phyloP scores from a whole-genome alignment of 2,329 filamentous ascomycete genomes.

The Phaeosphaeriaceae sp. region DNA sequence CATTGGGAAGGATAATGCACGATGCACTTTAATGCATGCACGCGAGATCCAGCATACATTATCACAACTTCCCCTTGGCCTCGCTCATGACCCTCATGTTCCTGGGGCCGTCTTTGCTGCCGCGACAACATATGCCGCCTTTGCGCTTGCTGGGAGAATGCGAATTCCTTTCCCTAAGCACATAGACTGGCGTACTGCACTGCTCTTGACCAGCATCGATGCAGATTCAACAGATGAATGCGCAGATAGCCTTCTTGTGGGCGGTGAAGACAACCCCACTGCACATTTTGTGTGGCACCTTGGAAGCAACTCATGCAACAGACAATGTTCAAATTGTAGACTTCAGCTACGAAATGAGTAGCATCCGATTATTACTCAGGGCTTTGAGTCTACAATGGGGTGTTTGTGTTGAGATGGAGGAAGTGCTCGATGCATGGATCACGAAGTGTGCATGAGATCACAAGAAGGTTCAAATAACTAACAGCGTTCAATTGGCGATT shows the following conservation, averaged over 20 bases:
- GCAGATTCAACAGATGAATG: neutral
- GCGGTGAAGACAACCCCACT: neutral
- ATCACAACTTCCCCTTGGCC: neutral
- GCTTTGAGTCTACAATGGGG: neutral
- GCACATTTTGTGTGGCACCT: neutral
- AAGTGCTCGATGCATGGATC: neutral
- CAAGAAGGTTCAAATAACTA: neutral
- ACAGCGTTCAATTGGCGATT: neutral
- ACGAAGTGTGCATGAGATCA: neutral
- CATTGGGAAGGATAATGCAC: neutral
- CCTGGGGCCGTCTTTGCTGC: neutral
- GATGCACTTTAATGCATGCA: neutral
- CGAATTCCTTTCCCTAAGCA: neutral
- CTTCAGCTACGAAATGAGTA: neutral
- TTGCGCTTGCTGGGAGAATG: neutral
- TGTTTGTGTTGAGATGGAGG: neutral
- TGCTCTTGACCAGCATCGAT: neutral
- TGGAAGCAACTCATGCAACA: neutral
- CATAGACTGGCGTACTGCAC: neutral
- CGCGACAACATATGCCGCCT: neutral
- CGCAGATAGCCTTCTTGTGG: neutral
- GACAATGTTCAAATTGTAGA: neutral
- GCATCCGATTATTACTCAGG: neutral
- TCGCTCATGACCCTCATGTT: conserved; percentile 1
- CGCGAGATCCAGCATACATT: neutral